These are phyloP conservation scores for Eleusine indica DNA, from an alignment of 176 grass and related monocot species.

Conservation along the genomic window DNA sequence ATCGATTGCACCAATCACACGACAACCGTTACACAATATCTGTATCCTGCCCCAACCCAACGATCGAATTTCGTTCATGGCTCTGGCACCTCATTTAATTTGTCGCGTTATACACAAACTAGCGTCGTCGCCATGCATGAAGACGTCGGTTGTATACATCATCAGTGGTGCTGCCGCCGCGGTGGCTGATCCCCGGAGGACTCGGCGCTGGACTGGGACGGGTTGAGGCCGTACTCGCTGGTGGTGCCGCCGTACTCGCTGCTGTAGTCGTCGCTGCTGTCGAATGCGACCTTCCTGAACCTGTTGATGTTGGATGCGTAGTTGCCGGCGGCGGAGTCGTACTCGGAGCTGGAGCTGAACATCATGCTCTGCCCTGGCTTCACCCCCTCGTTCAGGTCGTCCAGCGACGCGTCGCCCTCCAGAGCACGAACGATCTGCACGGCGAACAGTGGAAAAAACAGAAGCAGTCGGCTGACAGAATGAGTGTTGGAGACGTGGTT, in stretches of 20 bases:
- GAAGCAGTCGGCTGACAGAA: neutral
- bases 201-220: slow-evolving; percentile 52
- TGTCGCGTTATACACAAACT: neutral
- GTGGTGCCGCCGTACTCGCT: slow-evolving; percentile 68
- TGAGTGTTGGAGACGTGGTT: neutral
- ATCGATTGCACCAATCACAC: neutral
- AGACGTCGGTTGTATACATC: neutral
- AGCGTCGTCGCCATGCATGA: neutral
- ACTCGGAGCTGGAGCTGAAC: slow-evolving; percentile 68
- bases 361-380: slow-evolving; percentile 81
- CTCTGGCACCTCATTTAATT: neutral
- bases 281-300: slow-evolving; percentile 69
- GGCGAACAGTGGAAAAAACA: too few relatives aligned
- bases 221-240: slow-evolving; percentile 60
- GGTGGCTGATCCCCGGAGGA: slow-evolving; percentile 46
- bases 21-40: neutral
- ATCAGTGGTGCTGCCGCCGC: slow-evolving; percentile 15
- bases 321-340: slow-evolving; percentile 57
- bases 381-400: slow-evolving; percentile 86
- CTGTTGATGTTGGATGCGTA: slow-evolving; percentile 67
- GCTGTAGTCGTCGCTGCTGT: slow-evolving; percentile 69
- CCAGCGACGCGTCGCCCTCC: slow-evolving; percentile 84
- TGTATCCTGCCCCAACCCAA: neutral
- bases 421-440: slow-evolving; percentile 78
- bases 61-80: neutral